Conservation (phyloP, 345 rosid species). For the Psidium friedrichsthalianum region DNA sequence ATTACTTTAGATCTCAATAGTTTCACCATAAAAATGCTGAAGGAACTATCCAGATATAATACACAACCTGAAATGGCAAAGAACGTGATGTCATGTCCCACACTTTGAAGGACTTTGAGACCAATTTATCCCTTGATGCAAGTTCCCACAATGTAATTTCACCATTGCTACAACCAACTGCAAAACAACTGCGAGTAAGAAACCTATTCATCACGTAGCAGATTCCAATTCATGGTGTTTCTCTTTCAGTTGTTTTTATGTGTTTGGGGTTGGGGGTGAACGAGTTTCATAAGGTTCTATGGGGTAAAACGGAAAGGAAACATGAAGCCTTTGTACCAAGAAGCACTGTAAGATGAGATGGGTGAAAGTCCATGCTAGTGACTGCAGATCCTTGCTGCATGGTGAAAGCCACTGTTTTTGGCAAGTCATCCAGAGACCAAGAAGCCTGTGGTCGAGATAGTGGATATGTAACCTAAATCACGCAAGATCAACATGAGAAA, state of each 20-base stretch:
- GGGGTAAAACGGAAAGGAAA: background rate
- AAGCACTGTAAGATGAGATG: constrained; percentile 51
- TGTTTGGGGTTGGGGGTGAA: background rate
- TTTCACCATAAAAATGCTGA: background rate
- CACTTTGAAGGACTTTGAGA: constrained; percentile 62
- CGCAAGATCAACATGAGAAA: background rate
- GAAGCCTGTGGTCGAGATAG: constrained; percentile 43
- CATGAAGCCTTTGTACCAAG: constrained; percentile 41
- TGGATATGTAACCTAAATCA: constrained; percentile 59
- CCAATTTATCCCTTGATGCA: constrained; percentile 44
- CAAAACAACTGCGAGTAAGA: constrained; percentile 13
- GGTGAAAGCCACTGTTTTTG: constrained; percentile 54
- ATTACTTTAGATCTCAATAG: background rate
- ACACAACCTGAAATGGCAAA: constrained; percentile 53
- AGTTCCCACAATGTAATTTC: constrained; percentile 86
- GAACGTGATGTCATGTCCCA: constrained; percentile 53
- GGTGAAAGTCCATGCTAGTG: constrained; percentile 90
- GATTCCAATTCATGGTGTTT: background rate
- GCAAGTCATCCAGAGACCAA: constrained; percentile 77
- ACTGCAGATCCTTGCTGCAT: constrained; percentile 70
- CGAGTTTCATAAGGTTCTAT: background rate
- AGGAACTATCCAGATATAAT: background rate
- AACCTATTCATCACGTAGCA: background rate
- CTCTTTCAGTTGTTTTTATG: background rate
- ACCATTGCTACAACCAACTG: constrained; percentile 77